These are phyloP conservation scores for Cladosporium sp. DNA, from an alignment of 2,329 filamentous ascomycete species.

Conservation along the genomic window DNA sequence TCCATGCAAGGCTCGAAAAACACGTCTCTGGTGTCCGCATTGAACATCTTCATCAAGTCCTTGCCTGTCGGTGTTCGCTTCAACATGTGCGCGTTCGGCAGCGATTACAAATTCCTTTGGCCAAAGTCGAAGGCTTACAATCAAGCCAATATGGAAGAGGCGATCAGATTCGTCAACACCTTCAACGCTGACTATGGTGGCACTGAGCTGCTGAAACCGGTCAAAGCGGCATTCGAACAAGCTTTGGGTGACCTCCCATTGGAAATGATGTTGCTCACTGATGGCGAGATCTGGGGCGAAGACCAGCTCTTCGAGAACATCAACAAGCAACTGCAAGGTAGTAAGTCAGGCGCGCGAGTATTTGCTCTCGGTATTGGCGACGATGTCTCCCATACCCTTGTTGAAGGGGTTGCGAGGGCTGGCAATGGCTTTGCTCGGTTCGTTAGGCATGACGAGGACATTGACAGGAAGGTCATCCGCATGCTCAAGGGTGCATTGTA, in stretches of 20 bases:
- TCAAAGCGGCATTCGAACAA: slow-evolving; percentile 45
- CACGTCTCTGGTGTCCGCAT: slow-evolving; percentile 49
- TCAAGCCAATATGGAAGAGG: slow-evolving; percentile 27
- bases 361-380: slow-evolving; percentile 56
- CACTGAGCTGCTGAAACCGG: slow-evolving; percentile 49
- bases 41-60: slow-evolving; percentile 63
- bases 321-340: slow-evolving; percentile 38
- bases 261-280: slow-evolving; percentile 54
- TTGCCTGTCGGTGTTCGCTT: slow-evolving; percentile 61
- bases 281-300: slow-evolving; percentile 53
- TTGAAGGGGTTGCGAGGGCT: slow-evolving; percentile 56
- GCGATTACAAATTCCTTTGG: slow-evolving; percentile 44
- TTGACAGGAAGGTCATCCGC: slow-evolving; percentile 64
- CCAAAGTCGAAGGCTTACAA: slow-evolving; percentile 36
- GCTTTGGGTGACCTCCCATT: slow-evolving; percentile 44
- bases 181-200: slow-evolving; percentile 50
- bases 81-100: slow-evolving; percentile 68
- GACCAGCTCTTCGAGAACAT: slow-evolving; percentile 46
- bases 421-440: slow-evolving; percentile 59
- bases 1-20: slow-evolving; percentile 57
- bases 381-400: slow-evolving; percentile 52
- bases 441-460: slow-evolving; percentile 59
- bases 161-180: slow-evolving; percentile 39
- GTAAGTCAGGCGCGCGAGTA: slow-evolving; percentile 47
- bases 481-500: slow-evolving; percentile 70